Evolutionary conservation across 805 yeast genomes (phyloP).

Genomic region (Sugiyamaella marilandica): DNA sequence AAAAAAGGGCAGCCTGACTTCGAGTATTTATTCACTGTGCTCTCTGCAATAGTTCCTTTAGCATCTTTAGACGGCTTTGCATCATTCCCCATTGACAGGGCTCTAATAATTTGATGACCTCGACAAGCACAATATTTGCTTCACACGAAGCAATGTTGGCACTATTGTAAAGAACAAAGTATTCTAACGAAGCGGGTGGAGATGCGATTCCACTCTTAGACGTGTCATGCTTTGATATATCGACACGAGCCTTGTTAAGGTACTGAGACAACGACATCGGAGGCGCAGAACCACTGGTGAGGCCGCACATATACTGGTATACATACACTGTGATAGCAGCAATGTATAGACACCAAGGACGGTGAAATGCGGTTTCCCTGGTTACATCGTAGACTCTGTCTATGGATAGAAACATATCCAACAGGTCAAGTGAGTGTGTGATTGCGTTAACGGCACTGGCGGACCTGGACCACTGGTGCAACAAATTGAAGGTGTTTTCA

Average conservation of each 20-base stretch:
- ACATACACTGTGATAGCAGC: conserved; percentile 21
- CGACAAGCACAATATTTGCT: conserved; percentile 17
- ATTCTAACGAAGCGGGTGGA: not conserved
- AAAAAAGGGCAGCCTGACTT: no score
- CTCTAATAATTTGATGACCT: conserved; percentile 11
- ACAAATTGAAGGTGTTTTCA: conserved; percentile 2
- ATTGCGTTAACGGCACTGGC: conserved; percentile 15
- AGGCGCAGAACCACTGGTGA: not conserved
- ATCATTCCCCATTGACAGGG: conserved; percentile 20
- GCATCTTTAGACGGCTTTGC: conserved; percentile 1
- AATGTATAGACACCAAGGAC: conserved; percentile 23
- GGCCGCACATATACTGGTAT: conserved; percentile 13
- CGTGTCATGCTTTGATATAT: conserved; percentile 5
- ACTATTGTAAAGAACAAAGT: conserved; percentile 6
- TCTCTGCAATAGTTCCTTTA: not conserved
- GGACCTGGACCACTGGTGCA: conserved; percentile 14
- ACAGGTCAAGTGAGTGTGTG: conserved; percentile 22
- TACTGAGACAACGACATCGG: conserved; percentile 5
- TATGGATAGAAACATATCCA: conserved; percentile 21
- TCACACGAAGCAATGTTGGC: conserved; percentile 10
- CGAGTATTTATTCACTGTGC: not conserved
- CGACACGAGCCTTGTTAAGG: conserved; percentile 13
- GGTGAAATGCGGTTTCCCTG: conserved; percentile 24
- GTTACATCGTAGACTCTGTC: conserved; percentile 21
- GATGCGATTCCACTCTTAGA: not conserved